Evolutionary conservation across 2,329 filamentous ascomycete species (phyloP), one percentile per base, ranked within the genome.

Genomic region (Onygenales sp.): DNA sequence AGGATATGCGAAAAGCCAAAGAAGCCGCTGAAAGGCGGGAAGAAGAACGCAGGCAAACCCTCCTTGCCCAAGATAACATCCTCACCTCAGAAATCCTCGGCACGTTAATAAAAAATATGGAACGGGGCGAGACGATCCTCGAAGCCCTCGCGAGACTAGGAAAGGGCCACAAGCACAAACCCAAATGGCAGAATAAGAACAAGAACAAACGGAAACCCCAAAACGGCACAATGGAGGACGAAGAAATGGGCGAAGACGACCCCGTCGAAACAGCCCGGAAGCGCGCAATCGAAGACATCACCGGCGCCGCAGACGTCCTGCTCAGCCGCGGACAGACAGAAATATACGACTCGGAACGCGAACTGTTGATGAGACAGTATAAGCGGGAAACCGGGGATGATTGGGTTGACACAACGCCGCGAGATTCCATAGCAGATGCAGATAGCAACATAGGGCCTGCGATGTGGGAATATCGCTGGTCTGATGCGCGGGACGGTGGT

Each of bases 401-500:
- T 7, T 98, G 93, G 93, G 73, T 79, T 51, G 81, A 83, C 43
- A 73, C 75, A 5, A 52, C 59, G 45, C 55, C 47, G n/a, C 39
- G 55, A 32, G 50, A 36, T 54, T 61, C 8, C 54, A 68, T 71
- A 17, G 75, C 64, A 42, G 64, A 63, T 46, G 64, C 69, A 27
- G 14, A 57, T 45, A 35, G 21, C 48, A 72, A 62, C 17, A 36
- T n/a, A 5, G 6, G 33, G 21, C 43, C 50, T 3, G 71, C 72
- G 38, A 80, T 82, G 76, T 98, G 92, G 91, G 88, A 97, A 69
- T 98, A 89, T 68, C 81, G 89, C 55, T 98, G 93, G 93, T 85
- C 83, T 41, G 90, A 95, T 67, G 89, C 88, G 14, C 79, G 90
- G 42, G 92, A 95, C 64, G 86, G 82, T 32, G 88, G 81, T 9